A percentile compares a stretch with the other conserved stretches of the same genome.
These are phyloP conservation scores for Suillus subaureus DNA, from an alignment of 768 basidiomycete genomes.

Conservation along the genomic window DNA sequence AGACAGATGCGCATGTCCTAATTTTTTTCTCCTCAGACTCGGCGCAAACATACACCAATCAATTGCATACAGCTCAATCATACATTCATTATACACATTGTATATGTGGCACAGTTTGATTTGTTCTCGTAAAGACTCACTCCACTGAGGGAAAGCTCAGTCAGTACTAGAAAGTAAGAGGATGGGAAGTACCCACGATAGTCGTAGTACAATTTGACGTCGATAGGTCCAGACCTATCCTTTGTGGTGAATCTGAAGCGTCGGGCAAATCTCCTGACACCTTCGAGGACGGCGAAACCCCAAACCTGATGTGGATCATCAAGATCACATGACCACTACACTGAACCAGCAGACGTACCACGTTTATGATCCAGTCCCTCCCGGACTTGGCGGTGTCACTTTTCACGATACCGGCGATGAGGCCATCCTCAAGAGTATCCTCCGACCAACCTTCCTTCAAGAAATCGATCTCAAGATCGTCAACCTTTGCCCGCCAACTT, in stretches of 20 bases:
- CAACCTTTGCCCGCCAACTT: conserved; percentile 46
- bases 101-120: not conserved
- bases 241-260: conserved; percentile 55
- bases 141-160: not conserved
- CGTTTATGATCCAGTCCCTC: conserved; percentile 57
- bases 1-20: not conserved
- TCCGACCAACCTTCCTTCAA: conserved; percentile 37
- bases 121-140: not conserved
- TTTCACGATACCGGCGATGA: conserved; percentile 37
- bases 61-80: not conserved
- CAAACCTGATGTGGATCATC: conserved; percentile 37
- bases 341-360: conserved; percentile 40
- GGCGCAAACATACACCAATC: not conserved
- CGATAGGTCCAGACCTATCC: not conserved
- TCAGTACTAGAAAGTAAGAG: not conserved
- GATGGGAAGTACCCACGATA: not conserved
- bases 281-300: conserved; percentile 59
- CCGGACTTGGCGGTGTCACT: conserved; percentile 64
- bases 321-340: not conserved
- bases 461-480: conserved; percentile 41
- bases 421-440: conserved; percentile 30
- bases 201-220: conserved; percentile 5
- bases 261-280: conserved; percentile 54
- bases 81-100: not conserved
- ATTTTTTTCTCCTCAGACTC: not conserved